Evolutionary conservation across 2,329 filamentous ascomycete species (phyloP).

Genomic region (Talaromyces sp.): DNA sequence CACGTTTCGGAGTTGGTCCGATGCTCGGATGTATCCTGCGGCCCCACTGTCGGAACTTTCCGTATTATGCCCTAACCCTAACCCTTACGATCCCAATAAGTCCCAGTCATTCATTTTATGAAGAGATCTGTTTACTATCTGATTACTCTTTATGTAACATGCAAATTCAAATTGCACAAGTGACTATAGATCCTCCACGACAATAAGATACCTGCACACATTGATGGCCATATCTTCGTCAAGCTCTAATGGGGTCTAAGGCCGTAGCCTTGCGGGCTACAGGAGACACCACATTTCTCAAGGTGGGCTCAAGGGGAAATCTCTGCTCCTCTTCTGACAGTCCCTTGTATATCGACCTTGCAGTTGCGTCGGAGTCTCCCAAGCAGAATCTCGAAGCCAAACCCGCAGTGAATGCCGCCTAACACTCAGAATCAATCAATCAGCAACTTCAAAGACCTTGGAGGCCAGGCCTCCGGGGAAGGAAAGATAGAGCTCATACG

Average conservation of each 20-base stretch:
- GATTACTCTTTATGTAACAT: not conserved
- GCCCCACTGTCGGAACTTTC: conserved; percentile 28
- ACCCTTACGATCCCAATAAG: not conserved
- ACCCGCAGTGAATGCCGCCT: conserved; percentile 49
- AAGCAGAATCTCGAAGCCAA: conserved; percentile 50
- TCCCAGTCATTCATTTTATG: not conserved
- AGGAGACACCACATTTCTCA: conserved; percentile 7
- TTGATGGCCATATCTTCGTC: not conserved
- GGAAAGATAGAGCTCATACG: conserved; percentile 22
- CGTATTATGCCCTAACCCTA: not conserved
- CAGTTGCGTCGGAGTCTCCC: conserved; percentile 44
- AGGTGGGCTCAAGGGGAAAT: conserved; percentile 45
- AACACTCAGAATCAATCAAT: not conserved
- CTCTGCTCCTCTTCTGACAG: conserved; percentile 41
- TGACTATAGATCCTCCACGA: not conserved
- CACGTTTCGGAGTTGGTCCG: not conserved
- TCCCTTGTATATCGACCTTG: conserved; percentile 40
- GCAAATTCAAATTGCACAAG: not conserved
- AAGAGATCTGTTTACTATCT: not conserved
- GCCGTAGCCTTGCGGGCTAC: not conserved
- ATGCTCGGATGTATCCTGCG: not conserved
- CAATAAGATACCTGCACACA: not conserved
- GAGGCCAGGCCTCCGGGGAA: not conserved
- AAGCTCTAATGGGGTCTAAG: not conserved
- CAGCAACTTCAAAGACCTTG: not conserved